These are phyloP conservation scores for Monilinia fructicola DNA, from an alignment of 2,329 filamentous ascomycete genomes.

Conservation along the genomic window DNA sequence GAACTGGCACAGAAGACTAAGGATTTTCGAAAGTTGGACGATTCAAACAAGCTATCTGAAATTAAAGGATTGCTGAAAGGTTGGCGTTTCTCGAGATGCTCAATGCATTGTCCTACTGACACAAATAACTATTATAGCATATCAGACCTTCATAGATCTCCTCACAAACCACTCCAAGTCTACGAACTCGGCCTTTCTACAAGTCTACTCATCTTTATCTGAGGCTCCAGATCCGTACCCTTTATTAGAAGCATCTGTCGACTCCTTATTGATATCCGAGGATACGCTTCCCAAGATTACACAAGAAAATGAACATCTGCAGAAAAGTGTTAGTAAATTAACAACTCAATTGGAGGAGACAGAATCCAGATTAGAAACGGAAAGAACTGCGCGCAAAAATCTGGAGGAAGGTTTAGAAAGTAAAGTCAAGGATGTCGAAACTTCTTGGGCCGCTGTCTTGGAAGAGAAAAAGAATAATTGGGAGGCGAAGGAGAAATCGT, in stretches of 20 bases:
- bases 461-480: slow-evolving; percentile 96
- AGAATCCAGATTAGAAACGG: slow-evolving; percentile 76
- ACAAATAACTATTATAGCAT: slow-evolving; percentile 55
- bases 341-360: slow-evolving; percentile 80
- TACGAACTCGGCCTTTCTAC: slow-evolving; percentile 88
- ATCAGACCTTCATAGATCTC: slow-evolving; percentile 96
- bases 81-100: slow-evolving; percentile 41
- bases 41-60: slow-evolving; percentile 80
- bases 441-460: slow-evolving; percentile 84
- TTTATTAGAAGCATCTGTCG: slow-evolving; percentile 91
- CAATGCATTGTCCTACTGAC: slow-evolving; percentile 15
- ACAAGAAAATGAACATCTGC: slow-evolving; percentile 86
- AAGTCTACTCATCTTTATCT: slow-evolving; percentile 87
- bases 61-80: slow-evolving; percentile 88
- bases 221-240: slow-evolving; percentile 97
- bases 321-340: slow-evolving; percentile 71
- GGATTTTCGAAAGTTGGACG: slow-evolving; percentile 91
- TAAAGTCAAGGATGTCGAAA: slow-evolving; percentile 85
- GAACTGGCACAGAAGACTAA: slow-evolving; percentile 99
- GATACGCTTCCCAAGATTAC: slow-evolving; percentile 87
- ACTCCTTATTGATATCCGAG: slow-evolving; percentile 87
- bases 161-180: slow-evolving; percentile 95
- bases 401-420: slow-evolving; percentile 75
- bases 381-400: slow-evolving; percentile 69
- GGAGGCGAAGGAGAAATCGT: slow-evolving; percentile 84